Conservation (phyloP, 2,329 filamentous ascomycete genomes). For the Fusarium temperatum region DNA sequence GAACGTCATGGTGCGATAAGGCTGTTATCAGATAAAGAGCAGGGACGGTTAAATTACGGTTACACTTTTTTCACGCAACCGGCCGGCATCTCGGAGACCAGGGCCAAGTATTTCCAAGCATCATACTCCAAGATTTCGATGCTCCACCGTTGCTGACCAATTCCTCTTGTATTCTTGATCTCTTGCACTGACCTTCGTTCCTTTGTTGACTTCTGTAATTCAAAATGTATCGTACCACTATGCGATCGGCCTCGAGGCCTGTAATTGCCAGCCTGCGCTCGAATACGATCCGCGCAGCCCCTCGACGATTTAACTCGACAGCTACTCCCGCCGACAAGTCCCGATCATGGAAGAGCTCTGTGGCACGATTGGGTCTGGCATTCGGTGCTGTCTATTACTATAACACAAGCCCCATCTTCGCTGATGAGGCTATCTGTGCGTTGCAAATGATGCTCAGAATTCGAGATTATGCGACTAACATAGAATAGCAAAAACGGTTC, state of each 20-base stretch:
- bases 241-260: slow-evolving; percentile 58
- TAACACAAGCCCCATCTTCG: slow-evolving; percentile 87
- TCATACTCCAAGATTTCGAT: slow-evolving; percentile 18
- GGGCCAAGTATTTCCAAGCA: slow-evolving; percentile 22
- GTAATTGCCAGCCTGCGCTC: slow-evolving; percentile 54
- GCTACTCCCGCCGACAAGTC: slow-evolving; percentile 67
- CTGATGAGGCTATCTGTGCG: slow-evolving; percentile 82
- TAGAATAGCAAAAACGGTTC: slow-evolving; percentile 41
- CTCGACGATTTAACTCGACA: slow-evolving; percentile 64
- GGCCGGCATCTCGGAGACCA: slow-evolving; percentile 13
- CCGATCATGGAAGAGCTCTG: slow-evolving; percentile 83
- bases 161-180: slow-evolving; percentile 25
- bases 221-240: slow-evolving; percentile 62
- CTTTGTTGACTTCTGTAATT: neutral
- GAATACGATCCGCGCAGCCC: slow-evolving; percentile 49
- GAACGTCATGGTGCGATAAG: slow-evolving; percentile 31
- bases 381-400: slow-evolving; percentile 88
- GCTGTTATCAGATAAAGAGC: slow-evolving; percentile 23
- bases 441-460: slow-evolving; percentile 16
- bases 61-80: slow-evolving; percentile 27
- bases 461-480: slow-evolving; percentile 10
- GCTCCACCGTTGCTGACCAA: slow-evolving; percentile 39
- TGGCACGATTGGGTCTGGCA: slow-evolving; percentile 78
- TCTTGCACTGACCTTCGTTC: slow-evolving; percentile 2
- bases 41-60: slow-evolving; percentile 35